These are phyloP conservation scores for Xerocomellus amylosporus DNA, from an alignment of 768 basidiomycete species.

Conservation along the genomic window DNA sequence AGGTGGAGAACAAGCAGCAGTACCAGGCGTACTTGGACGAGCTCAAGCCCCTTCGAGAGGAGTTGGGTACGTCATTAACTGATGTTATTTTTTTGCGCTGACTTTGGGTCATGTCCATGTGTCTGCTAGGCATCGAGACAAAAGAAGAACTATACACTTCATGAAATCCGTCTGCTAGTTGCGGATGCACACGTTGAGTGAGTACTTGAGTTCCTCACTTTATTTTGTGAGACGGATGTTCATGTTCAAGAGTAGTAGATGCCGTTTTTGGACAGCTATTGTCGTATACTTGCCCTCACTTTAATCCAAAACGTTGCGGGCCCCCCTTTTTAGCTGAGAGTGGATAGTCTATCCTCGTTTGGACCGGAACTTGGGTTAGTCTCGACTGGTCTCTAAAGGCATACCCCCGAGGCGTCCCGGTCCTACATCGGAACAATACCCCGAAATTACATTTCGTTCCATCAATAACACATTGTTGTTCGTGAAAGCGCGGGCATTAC, in stretches of 20 bases:
- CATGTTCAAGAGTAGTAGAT: constrained; percentile 23
- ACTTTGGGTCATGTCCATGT: background rate
- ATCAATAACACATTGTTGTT: background rate
- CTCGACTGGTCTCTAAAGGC: background rate
- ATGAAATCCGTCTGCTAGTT: constrained; percentile 25
- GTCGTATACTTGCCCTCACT: constrained; percentile 17
- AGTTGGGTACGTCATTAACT: constrained; percentile 64
- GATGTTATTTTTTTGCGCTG: background rate
- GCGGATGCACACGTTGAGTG: constrained; percentile 18
- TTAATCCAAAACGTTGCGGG: constrained; percentile 20
- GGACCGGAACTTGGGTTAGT: background rate
- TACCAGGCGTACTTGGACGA: constrained; percentile 93
- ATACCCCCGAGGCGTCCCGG: background rate
- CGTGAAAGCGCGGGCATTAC: background rate
- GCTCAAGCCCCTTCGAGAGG: constrained; percentile 82
- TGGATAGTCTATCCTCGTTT: background rate
- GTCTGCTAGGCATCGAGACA: constrained; percentile 48
- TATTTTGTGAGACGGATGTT: background rate
- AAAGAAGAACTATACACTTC: constrained; percentile 63
- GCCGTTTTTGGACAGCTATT: constrained; percentile 18
- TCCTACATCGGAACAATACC: background rate
- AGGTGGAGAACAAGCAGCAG: constrained; percentile 96
- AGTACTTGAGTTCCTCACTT: background rate
- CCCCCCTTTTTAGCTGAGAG: background rate
- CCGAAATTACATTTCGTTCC: background rate